Evolutionary conservation across 768 basidiomycete species (phyloP).

Genomic region (Leccinum subtestaceum): DNA sequence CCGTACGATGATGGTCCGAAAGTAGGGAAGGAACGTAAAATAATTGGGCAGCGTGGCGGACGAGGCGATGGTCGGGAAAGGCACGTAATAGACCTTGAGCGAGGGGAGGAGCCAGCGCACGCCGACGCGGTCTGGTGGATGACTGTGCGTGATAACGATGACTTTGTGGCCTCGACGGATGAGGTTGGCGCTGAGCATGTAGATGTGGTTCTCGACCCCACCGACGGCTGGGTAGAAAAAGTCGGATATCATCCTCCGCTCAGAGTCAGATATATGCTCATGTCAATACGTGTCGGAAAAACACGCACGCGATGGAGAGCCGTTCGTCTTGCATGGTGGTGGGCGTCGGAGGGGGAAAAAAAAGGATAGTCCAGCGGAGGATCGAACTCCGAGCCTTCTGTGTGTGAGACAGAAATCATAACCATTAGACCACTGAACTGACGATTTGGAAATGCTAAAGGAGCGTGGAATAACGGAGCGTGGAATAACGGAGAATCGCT

Average conservation of each 20-base stretch:
- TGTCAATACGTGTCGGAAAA: neutral
- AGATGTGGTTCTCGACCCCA: slow-evolving; percentile 96
- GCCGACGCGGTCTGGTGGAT: slow-evolving; percentile 81
- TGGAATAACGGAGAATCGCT: neutral
- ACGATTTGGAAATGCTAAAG: neutral
- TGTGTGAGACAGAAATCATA: slow-evolving; percentile 40
- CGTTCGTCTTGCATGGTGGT: slow-evolving; percentile 24
- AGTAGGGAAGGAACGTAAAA: slow-evolving; percentile 87
- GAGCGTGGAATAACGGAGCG: neutral
- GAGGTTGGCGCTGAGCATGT: slow-evolving; percentile 83
- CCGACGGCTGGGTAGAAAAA: slow-evolving; percentile 95
- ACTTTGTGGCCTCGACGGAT: slow-evolving; percentile 87
- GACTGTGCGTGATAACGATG: slow-evolving; percentile 91
- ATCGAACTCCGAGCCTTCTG: slow-evolving; percentile 38
- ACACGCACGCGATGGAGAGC: slow-evolving; percentile 31
- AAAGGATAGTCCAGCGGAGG: slow-evolving; percentile 35
- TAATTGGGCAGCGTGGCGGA: slow-evolving; percentile 95
- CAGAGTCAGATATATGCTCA: neutral
- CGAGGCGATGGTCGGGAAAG: slow-evolving; percentile 83
- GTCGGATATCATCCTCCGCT: slow-evolving; percentile 85
- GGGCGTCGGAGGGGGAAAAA: neutral
- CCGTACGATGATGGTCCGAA: slow-evolving; percentile 82
- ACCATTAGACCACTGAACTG: slow-evolving; percentile 38
- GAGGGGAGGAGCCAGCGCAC: slow-evolving; percentile 84
- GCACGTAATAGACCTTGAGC: slow-evolving; percentile 93